Conservation (phyloP, 768 basidiomycete species). For the Rubroboletus satanas region DNA sequence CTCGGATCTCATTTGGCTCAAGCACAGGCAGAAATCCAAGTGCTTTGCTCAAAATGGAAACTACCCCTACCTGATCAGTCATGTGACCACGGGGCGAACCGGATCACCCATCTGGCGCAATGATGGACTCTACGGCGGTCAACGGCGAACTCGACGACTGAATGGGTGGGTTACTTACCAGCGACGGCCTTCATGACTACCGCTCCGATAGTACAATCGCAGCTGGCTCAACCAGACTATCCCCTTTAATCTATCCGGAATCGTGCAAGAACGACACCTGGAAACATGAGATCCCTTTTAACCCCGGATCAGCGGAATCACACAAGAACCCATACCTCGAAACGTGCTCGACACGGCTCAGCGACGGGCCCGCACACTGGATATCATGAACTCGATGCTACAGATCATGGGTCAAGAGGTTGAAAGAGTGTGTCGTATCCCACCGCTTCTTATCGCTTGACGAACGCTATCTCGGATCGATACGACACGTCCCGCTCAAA, state of each 20-base stretch:
- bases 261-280: conserved; percentile 12
- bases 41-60: conserved; percentile 21
- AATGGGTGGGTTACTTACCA: neutral
- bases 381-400: neutral
- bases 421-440: neutral
- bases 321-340: conserved; percentile 12
- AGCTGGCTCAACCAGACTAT: neutral
- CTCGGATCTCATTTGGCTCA: conserved; percentile 16
- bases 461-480: conserved; percentile 23
- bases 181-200: neutral
- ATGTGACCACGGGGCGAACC: conserved; percentile 24
- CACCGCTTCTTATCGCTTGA: conserved; percentile 21
- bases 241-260: neutral
- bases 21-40: conserved; percentile 20
- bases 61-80: conserved; percentile 11
- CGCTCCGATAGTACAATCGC: neutral
- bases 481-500: conserved; percentile 8
- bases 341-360: conserved; percentile 6
- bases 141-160: conserved; percentile 13
- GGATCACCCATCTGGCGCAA: conserved; percentile 12
- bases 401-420: conserved; percentile 19
- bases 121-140: neutral
- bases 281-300: neutral
- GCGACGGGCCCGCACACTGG: conserved; percentile 8
- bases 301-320: conserved; percentile 4